These are phyloP conservation scores for Cetradonia linearis DNA, from an alignment of 495 filamentous ascomycete species.

Conservation along the genomic window DNA sequence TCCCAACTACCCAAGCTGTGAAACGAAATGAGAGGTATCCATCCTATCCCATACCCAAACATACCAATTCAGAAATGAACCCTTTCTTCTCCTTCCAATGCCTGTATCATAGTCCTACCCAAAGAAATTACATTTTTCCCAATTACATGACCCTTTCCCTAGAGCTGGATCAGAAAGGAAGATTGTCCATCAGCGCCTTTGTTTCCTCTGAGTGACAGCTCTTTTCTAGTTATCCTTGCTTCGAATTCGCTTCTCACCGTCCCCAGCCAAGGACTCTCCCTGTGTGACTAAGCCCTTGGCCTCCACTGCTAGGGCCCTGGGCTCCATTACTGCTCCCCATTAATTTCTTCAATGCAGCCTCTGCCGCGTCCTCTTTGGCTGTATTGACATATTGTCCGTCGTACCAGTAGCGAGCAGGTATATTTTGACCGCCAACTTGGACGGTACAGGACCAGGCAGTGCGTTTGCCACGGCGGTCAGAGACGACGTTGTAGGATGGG, in stretches of 20 bases:
- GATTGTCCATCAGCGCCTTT: not conserved
- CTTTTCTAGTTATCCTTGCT: not conserved
- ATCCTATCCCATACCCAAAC: not conserved
- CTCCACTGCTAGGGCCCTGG: not conserved
- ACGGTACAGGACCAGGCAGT: conserved; percentile 83
- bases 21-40: not conserved
- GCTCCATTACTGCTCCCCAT: conserved; percentile 3
- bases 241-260: not conserved
- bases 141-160: not conserved
- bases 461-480: conserved; percentile 75
- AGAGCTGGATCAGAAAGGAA: not conserved
- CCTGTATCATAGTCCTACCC: not conserved
- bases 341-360: conserved; percentile 41
- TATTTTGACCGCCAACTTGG: conserved; percentile 35
- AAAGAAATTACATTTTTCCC: not conserved
- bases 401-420: conserved; percentile 78
- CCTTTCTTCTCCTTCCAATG: not conserved
- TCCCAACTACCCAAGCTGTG: not conserved
- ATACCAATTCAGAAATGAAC: not conserved
- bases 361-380: conserved; percentile 83
- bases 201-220: not conserved
- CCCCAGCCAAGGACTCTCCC: conserved; percentile 13
- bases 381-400: conserved; percentile 79
- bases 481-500: conserved; percentile 61
- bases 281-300: conserved; percentile 2